phyloP scores from a whole-genome alignment of 768 basidiomycete genomes.

The Lactifluus hygrophoroides region DNA sequence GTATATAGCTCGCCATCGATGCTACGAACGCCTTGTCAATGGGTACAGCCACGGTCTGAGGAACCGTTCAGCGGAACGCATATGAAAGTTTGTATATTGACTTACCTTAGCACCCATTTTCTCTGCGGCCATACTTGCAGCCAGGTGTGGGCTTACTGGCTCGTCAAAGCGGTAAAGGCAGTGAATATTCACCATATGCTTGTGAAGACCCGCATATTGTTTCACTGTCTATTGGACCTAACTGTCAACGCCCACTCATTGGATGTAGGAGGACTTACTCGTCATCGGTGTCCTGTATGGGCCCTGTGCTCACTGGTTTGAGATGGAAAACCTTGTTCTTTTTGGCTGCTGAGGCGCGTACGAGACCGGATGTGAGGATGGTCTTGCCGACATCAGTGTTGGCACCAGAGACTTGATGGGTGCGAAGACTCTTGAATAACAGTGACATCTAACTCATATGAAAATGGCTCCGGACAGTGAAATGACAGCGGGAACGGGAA shows the following conservation, averaged over 20 bases:
- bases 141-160: conserved; percentile 91
- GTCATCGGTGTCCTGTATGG: conserved; percentile 74
- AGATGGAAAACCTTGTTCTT: too few species aligned
- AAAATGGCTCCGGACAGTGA: too few species aligned
- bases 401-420: conserved; percentile 69
- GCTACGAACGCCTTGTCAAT: conserved; percentile 59
- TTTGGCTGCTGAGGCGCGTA: too few species aligned
- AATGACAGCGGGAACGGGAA: too few species aligned
- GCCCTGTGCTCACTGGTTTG: conserved; percentile 86
- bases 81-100: not conserved
- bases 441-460: conserved; percentile 74
- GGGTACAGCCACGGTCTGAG: conserved; percentile 31
- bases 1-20: conserved; percentile 56
- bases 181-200: conserved; percentile 41
- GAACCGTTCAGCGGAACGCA: not conserved
- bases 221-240: conserved; percentile 51
- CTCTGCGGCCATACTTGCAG: conserved; percentile 44
- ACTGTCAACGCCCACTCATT: not conserved
- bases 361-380: too few species aligned
- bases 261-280: conserved; percentile 34
- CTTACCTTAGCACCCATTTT: conserved; percentile 28
- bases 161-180: conserved; percentile 82
- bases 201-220: conserved; percentile 37
- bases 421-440: conserved; percentile 75
- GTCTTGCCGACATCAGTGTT: conserved; percentile 45